Evolutionary conservation across 2,329 filamentous ascomycete species (phyloP).

Genomic region (Zymoseptoria tritici): DNA sequence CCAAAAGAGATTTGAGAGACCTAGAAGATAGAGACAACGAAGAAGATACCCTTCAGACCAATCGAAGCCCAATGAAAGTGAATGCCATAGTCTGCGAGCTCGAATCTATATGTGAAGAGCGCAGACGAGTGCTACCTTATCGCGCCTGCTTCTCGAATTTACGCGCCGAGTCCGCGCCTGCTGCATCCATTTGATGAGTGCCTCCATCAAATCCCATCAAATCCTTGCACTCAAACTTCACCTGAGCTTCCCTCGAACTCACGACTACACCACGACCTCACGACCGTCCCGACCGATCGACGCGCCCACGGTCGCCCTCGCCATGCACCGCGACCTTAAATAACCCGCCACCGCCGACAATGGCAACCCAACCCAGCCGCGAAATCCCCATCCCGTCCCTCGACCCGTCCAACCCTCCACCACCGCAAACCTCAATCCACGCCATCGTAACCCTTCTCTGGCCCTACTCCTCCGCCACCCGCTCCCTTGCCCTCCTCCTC

Average conservation of each 20-base stretch:
- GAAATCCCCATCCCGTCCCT: constrained; percentile 25
- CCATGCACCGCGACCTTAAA: constrained; percentile 45
- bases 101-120: too few relatives aligned
- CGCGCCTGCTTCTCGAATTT: too few relatives aligned
- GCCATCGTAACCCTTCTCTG: constrained; percentile 79
- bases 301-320: constrained; percentile 32
- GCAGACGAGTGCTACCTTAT: too few relatives aligned
- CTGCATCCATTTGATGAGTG: too few relatives aligned
- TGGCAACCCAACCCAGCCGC: constrained; percentile 1
- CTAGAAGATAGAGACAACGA: background rate
- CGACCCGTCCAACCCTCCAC: constrained; percentile 18
- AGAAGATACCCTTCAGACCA: too few relatives aligned
- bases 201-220: background rate
- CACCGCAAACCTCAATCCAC: constrained; percentile 40
- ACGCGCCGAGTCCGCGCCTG: too few relatives aligned
- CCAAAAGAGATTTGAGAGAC: too few relatives aligned
- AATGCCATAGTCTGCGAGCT: too few relatives aligned
- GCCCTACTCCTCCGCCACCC: constrained; percentile 77
- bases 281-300: background rate
- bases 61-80: too few relatives aligned
- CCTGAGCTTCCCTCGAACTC: too few relatives aligned
- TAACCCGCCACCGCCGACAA: background rate
- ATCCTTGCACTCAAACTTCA: background rate
- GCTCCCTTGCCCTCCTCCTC: constrained; percentile 68
- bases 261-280: background rate